phyloP scores from a whole-genome alignment of 805 yeast species.

The Metschnikowia drakensbergensis region DNA sequence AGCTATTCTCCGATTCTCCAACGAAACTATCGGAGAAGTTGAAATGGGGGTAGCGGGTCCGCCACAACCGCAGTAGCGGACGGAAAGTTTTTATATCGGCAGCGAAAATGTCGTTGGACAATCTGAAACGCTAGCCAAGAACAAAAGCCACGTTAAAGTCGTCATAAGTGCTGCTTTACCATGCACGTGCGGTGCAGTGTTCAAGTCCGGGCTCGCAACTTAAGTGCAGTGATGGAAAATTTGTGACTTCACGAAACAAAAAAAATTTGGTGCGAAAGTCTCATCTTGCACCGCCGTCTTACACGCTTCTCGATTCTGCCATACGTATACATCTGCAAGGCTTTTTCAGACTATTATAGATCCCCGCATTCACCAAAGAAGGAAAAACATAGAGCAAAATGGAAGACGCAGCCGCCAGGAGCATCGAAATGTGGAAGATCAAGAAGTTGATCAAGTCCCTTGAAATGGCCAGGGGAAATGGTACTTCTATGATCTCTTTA shows the following conservation, averaged over 20 bases:
- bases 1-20: too few relatives aligned
- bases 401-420: constrained; percentile 68
- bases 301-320: background rate
- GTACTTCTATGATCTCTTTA: constrained; percentile 97
- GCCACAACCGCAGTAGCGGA: too few relatives aligned
- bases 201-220: background rate
- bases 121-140: background rate
- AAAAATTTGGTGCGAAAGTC: constrained; percentile 1
- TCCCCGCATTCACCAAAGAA: background rate
- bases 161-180: background rate
- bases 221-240: constrained; percentile 6
- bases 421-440: constrained; percentile 98
- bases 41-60: too few relatives aligned
- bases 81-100: too few relatives aligned
- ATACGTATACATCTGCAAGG: background rate
- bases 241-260: constrained; percentile 4
- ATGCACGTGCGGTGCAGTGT: background rate
- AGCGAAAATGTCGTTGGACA: too few relatives aligned
- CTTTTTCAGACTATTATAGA: background rate
- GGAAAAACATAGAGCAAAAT: constrained; percentile 6
- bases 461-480: constrained; percentile 94
- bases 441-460: constrained; percentile 86
- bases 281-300: constrained; percentile 1
- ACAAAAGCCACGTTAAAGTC: background rate
- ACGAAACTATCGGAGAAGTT: too few relatives aligned